A percentile compares a stretch with the other conserved stretches of the same genome.
These are phyloP conservation scores for Didymella arachidicola DNA, from an alignment of 2,329 filamentous ascomycete species.

Conservation along the genomic window DNA sequence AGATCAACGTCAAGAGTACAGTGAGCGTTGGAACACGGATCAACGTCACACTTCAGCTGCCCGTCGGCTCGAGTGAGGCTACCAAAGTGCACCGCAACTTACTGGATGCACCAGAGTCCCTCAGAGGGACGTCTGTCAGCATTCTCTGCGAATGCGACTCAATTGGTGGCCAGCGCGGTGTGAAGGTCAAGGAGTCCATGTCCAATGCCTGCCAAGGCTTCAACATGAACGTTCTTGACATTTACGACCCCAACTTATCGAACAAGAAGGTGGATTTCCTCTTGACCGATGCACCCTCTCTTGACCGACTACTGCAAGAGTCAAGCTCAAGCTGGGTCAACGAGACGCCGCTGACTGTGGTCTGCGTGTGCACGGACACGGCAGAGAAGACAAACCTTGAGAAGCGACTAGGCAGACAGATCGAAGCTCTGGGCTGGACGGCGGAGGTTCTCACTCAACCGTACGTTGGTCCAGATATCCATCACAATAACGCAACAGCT, in stretches of 20 bases:
- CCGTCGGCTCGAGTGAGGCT: slow-evolving; percentile 24
- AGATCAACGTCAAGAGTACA: slow-evolving; percentile 43
- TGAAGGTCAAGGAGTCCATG: slow-evolving; percentile 39
- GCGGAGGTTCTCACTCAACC: slow-evolving; percentile 39
- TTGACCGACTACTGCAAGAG: slow-evolving; percentile 31
- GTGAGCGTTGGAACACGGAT: slow-evolving; percentile 40
- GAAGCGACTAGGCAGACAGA: slow-evolving; percentile 30
- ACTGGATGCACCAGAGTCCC: slow-evolving; percentile 25
- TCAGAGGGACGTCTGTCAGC: slow-evolving; percentile 31
- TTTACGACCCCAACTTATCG: slow-evolving; percentile 23
- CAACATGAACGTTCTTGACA: slow-evolving; percentile 30
- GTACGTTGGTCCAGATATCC: slow-evolving; percentile 21
- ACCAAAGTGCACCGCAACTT: slow-evolving; percentile 24
- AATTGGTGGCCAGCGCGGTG: slow-evolving; percentile 32
- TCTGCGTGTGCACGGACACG: slow-evolving; percentile 42
- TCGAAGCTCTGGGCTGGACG: slow-evolving; percentile 37
- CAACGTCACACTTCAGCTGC: slow-evolving; percentile 34
- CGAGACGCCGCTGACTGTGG: slow-evolving; percentile 30
- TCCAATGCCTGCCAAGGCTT: slow-evolving; percentile 35
- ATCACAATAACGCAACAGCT: not conserved
- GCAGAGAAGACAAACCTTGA: slow-evolving; percentile 38
- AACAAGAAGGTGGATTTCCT: slow-evolving; percentile 32
- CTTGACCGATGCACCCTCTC: slow-evolving; percentile 38
- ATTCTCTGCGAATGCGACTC: slow-evolving; percentile 35
- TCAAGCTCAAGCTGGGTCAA: slow-evolving; percentile 25